Percentiles rank a stretch among this genome's conserved stretches.
These are phyloP conservation scores for Laburnicola sp. DNA, from an alignment of 2,329 filamentous ascomycete genomes.

Conservation along the genomic window DNA sequence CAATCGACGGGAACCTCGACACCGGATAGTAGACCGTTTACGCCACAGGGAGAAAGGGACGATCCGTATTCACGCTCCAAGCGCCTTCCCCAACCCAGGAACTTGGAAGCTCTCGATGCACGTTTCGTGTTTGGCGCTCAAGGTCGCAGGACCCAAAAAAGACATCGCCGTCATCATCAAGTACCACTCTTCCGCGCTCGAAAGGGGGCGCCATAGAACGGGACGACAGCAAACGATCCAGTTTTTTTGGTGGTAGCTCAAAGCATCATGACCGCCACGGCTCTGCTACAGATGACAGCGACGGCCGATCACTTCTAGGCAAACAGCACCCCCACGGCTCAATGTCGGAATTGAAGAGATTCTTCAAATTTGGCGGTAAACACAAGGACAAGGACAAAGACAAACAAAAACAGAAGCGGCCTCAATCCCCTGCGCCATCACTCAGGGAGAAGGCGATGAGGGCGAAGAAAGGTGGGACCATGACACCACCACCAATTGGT, in stretches of 20 bases:
- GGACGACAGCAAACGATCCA: constrained; percentile 53
- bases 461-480: constrained; percentile 47
- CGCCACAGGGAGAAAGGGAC: constrained; percentile 76
- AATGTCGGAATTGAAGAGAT: constrained; percentile 95
- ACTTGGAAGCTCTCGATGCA: constrained; percentile 70
- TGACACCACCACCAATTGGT: constrained; percentile 44
- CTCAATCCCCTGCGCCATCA: constrained; percentile 65
- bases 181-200: constrained; percentile 50
- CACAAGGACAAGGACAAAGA: constrained; percentile 55
- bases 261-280: constrained; percentile 54
- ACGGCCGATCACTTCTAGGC: constrained; percentile 27
- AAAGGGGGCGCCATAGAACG: constrained; percentile 44
- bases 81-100: constrained; percentile 69
- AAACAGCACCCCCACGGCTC: constrained; percentile 65
- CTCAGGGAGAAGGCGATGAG: constrained; percentile 57
- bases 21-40: constrained; percentile 71
- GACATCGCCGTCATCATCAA: constrained; percentile 31
- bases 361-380: constrained; percentile 77
- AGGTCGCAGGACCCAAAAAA: constrained; percentile 63
- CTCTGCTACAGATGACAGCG: constrained; percentile 44
- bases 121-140: constrained; percentile 82
- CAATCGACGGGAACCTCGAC: constrained; percentile 51
- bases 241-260: constrained; percentile 56
- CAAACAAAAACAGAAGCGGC: constrained; percentile 51
- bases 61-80: constrained; percentile 87